Evolutionary conservation across 768 basidiomycete species (phyloP).

Genomic region (Hericium alpestre): DNA sequence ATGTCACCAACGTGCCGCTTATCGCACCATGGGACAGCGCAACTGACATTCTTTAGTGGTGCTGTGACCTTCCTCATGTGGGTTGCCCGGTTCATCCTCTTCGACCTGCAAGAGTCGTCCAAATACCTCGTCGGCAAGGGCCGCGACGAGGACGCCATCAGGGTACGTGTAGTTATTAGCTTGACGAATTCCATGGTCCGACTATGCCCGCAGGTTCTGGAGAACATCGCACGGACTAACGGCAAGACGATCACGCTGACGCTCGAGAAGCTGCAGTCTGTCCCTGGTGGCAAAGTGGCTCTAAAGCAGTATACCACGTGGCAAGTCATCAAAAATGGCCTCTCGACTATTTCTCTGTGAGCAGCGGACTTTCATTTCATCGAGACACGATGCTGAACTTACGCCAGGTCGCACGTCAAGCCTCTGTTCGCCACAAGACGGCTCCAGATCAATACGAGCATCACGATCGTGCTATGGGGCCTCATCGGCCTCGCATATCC

Average conservation of each 20-base stretch:
- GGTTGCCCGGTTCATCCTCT: constrained; percentile 43
- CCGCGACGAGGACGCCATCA: constrained; percentile 44
- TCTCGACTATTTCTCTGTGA: neutral
- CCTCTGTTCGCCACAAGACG: constrained; percentile 37
- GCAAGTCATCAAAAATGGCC: neutral
- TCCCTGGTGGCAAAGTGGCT: constrained; percentile 14
- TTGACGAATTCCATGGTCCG: neutral
- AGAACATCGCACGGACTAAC: constrained; percentile 38
- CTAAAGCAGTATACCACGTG: constrained; percentile 9
- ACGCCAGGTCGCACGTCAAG: constrained; percentile 26
- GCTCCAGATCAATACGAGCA: constrained; percentile 33
- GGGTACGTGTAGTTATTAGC: neutral
- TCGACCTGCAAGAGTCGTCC: constrained; percentile 50
- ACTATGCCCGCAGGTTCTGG: constrained; percentile 28
- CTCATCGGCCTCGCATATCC: constrained; percentile 45
- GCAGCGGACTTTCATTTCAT: no score
- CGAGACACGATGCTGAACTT: no score
- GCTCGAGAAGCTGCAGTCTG: constrained; percentile 30
- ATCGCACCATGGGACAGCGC: neutral
- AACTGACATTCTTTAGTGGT: constrained; percentile 22
- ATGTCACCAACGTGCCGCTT: neutral
- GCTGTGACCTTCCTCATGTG: constrained; percentile 42
- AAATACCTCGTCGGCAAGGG: constrained; percentile 51
- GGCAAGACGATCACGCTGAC: constrained; percentile 35
- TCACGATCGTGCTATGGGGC: constrained; percentile 26